These are phyloP conservation scores for Cercospora sesami DNA, from an alignment of 2,329 filamentous ascomycete genomes.

Conservation along the genomic window DNA sequence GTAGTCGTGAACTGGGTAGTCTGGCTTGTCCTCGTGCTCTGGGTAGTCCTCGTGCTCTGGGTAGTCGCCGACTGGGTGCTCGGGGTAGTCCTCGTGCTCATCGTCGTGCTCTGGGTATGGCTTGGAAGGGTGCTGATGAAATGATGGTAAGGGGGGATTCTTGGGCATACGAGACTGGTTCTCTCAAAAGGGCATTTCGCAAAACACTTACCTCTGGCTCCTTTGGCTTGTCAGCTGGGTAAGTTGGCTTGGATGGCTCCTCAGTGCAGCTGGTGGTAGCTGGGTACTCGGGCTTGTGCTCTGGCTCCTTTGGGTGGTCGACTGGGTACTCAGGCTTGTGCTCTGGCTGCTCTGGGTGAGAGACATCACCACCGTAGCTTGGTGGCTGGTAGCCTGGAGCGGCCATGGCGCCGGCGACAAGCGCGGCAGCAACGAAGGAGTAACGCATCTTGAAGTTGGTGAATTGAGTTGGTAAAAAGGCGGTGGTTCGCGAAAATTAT, in stretches of 20 bases:
- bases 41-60: background rate
- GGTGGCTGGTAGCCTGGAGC: constrained; percentile 17
- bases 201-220: background rate
- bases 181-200: background rate
- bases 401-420: constrained; percentile 26
- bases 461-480: constrained; percentile 7
- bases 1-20: background rate
- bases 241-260: background rate
- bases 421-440: constrained; percentile 28
- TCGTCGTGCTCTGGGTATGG: background rate
- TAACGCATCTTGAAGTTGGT: constrained; percentile 27
- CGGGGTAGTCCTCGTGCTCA: background rate
- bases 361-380: constrained; percentile 17
- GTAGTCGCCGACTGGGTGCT: background rate
- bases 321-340: constrained; percentile 1
- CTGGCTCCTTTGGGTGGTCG: background rate
- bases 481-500: constrained; percentile 13
- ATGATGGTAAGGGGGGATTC: background rate
- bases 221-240: background rate
- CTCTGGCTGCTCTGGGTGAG: background rate
- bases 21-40: background rate
- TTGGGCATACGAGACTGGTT: background rate
- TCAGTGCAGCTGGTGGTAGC: constrained; percentile 1
- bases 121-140: background rate
- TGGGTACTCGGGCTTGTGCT: background rate